These are phyloP conservation scores for Monosporascus sp. DNA, from an alignment of 2,329 filamentous ascomycete species.

Conservation along the genomic window DNA sequence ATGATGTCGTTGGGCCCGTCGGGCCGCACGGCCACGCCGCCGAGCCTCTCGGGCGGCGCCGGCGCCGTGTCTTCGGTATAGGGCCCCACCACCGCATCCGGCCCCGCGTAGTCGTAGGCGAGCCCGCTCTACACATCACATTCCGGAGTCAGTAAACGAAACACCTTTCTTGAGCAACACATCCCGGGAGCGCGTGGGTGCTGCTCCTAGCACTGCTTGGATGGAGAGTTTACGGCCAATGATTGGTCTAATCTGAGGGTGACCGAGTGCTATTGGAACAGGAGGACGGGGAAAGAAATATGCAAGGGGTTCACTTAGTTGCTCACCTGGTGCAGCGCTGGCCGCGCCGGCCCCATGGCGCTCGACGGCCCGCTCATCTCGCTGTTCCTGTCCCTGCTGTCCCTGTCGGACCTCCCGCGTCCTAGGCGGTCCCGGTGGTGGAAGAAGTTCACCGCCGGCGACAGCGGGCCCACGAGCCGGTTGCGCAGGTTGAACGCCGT, in stretches of 20 bases:
- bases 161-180: no score
- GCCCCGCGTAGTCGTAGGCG: constrained; percentile 39
- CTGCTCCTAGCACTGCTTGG: no score
- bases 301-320: no score
- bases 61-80: constrained; percentile 33
- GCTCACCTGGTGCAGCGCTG: constrained; percentile 11
- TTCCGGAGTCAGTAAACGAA: no score
- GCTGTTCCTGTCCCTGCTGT: neutral
- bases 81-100: constrained; percentile 38
- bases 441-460: neutral
- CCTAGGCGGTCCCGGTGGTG: neutral
- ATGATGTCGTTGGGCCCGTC: constrained; percentile 44
- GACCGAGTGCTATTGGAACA: no score
- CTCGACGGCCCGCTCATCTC: constrained; percentile 7
- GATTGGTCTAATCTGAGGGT: no score
- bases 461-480: neutral
- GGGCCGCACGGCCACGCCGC: constrained; percentile 38
- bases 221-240: no score
- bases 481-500: no score
- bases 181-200: no score
- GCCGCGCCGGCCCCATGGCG: constrained; percentile 10
- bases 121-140: constrained; percentile 15
- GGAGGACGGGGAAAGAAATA: no score
- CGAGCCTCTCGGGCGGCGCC: constrained; percentile 24
- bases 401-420: neutral